Evolutionary conservation across 1,284 basidiomycete genomes (phyloP).

Genomic region (Melanopsichium pennsylvanicum): DNA sequence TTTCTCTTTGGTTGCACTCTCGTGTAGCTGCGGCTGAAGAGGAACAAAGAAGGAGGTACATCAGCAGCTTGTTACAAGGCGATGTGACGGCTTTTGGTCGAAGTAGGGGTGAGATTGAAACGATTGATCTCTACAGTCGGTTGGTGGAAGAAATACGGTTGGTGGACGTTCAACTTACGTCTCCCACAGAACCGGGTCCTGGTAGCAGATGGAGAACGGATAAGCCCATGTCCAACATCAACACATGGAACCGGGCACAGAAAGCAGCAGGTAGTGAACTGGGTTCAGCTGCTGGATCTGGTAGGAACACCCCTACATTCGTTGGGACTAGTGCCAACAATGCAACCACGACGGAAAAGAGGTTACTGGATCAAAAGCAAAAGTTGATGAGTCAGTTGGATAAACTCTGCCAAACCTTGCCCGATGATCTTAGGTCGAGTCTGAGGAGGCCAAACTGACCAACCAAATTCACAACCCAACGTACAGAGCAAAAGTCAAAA

Average conservation of each 20-base stretch:
- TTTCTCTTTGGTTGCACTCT: slow-evolving; percentile 59
- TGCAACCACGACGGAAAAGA: slow-evolving; percentile 32
- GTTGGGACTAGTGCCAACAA: not conserved
- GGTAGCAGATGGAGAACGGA: slow-evolving; percentile 52
- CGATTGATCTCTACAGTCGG: slow-evolving; percentile 54
- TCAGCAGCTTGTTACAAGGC: slow-evolving; percentile 50
- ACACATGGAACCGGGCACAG: too few relatives aligned
- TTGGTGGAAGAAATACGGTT: slow-evolving; percentile 53
- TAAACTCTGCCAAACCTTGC: slow-evolving; percentile 43
- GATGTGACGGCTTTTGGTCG: slow-evolving; percentile 52
- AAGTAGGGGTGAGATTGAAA: slow-evolving; percentile 52
- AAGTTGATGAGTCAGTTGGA: slow-evolving; percentile 43
- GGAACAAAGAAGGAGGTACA: slow-evolving; percentile 54
- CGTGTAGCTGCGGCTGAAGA: slow-evolving; percentile 55
- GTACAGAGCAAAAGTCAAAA: too few relatives aligned
- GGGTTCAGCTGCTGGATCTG: not conserved
- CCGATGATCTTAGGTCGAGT: slow-evolving; percentile 41
- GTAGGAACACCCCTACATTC: slow-evolving; percentile 15
- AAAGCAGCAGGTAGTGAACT: not conserved
- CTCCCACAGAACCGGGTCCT: slow-evolving; percentile 43
- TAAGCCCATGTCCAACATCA: not conserved
- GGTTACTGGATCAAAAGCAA: slow-evolving; percentile 37
- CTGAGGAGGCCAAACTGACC: slow-evolving; percentile 17
- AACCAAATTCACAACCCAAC: too few relatives aligned
- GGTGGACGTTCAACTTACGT: slow-evolving; percentile 45